These are phyloP conservation scores for Chlorella ohadii DNA, from an alignment of 139 green algal genomes.

Conservation along the genomic window DNA sequence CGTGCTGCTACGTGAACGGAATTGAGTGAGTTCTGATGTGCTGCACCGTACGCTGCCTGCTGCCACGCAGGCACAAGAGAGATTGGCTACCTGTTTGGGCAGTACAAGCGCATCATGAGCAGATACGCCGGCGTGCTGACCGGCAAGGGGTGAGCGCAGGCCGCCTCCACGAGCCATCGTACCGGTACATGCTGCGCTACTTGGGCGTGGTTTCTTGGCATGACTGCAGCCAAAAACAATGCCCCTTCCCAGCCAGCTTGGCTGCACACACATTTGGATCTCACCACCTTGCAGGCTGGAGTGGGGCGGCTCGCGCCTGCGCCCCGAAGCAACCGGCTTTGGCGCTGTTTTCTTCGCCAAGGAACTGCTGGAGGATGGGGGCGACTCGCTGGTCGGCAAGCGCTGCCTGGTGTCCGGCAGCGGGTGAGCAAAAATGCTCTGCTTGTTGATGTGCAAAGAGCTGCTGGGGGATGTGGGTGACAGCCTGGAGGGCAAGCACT, in stretches of 20 bases:
- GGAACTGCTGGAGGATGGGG: slow-evolving; percentile 50
- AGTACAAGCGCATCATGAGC: slow-evolving; percentile 85
- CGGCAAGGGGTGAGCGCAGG: slow-evolving; percentile 60
- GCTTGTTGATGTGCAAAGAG: too few species aligned
- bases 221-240: too few species aligned
- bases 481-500: slow-evolving; percentile 32
- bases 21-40: too few species aligned
- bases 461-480: neutral
- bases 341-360: neutral
- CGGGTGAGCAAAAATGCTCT: neutral
- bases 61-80: slow-evolving; percentile 35
- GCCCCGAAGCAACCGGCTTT: slow-evolving; percentile 62
- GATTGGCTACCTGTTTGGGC: slow-evolving; percentile 82
- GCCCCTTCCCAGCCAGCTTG: too few species aligned
- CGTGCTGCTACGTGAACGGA: too few species aligned
- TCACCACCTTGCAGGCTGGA: slow-evolving; percentile 7
- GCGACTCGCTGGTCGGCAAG: slow-evolving; percentile 26
- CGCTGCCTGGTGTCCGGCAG: slow-evolving; percentile 48
- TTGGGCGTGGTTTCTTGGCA: too few species aligned
- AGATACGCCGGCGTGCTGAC: slow-evolving; percentile 73
- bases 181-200: too few species aligned
- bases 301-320: slow-evolving; percentile 79
- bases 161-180: too few species aligned
- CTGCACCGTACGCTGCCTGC: too few species aligned
- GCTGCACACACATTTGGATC: too few species aligned